These are phyloP conservation scores for Phytophthora cryptogea DNA, from an alignment of 352 stramenopile species.

Conservation along the genomic window DNA sequence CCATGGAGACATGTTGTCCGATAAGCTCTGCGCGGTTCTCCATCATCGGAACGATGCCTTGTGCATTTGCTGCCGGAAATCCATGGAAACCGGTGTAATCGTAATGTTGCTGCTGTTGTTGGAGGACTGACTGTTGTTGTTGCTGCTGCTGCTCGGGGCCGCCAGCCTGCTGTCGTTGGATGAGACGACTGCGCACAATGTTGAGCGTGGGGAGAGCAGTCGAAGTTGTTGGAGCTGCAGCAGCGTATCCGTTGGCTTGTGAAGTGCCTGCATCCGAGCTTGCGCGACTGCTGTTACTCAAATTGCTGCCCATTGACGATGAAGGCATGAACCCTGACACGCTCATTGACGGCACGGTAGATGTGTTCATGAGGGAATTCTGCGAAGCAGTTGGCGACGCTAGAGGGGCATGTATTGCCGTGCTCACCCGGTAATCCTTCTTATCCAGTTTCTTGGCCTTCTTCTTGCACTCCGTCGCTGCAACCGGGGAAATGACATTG, in stretches of 20 bases:
- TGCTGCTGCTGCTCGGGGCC: constrained; percentile 27
- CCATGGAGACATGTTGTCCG: constrained; percentile 23
- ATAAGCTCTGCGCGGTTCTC: constrained; percentile 35
- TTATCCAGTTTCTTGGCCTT: constrained; percentile 73
- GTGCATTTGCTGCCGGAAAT: constrained; percentile 25
- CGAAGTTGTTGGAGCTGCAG: constrained; percentile 33
- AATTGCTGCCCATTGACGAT: constrained; percentile 13
- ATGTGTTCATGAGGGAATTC: constrained; percentile 16
- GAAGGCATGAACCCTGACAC: constrained; percentile 16
- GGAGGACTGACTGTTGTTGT: constrained; percentile 11
- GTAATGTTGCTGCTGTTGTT: constrained; percentile 25
- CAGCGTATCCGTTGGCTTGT: constrained; percentile 18
- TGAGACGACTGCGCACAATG: constrained; percentile 68
- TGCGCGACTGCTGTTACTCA: constrained; percentile 30
- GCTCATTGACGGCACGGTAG: constrained; percentile 17
- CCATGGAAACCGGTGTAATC: constrained; percentile 35
- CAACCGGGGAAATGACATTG: constrained; percentile 76
- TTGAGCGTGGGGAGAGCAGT: constrained; percentile 56
- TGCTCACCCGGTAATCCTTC: constrained; percentile 40
- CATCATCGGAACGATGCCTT: constrained; percentile 13
- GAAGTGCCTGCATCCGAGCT: constrained; percentile 20
- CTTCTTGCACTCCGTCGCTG: constrained; percentile 67
- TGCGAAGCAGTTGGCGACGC: constrained; percentile 25
- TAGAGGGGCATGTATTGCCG: constrained; percentile 29
- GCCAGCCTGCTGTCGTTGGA: constrained; percentile 48